These are phyloP conservation scores for Boletus pseudopeckii DNA, from an alignment of 768 basidiomycete species.

Conservation along the genomic window DNA sequence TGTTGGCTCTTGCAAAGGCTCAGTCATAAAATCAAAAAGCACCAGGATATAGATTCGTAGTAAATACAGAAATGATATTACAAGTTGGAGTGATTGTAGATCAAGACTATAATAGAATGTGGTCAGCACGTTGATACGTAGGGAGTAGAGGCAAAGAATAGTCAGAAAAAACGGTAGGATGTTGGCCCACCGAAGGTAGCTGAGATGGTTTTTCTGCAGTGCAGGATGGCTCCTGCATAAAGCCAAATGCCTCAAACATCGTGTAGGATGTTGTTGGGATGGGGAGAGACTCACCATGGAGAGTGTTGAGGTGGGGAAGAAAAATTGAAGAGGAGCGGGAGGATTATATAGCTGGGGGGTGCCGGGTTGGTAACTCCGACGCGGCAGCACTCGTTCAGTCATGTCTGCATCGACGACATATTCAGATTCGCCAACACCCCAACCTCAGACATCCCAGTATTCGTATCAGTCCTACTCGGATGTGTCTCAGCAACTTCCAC, in stretches of 20 bases:
- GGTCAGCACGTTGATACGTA: slow-evolving; percentile 7
- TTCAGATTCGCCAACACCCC: slow-evolving; percentile 33
- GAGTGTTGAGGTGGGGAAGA: neutral
- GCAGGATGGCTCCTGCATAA: slow-evolving; percentile 66
- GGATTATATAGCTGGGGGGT: slow-evolving; percentile 21
- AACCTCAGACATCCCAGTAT: slow-evolving; percentile 24
- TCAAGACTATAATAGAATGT: slow-evolving; percentile 25
- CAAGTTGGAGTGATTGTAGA: neutral
- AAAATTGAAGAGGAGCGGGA: neutral
- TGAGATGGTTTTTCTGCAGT: slow-evolving; percentile 84
- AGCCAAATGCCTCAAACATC: slow-evolving; percentile 97
- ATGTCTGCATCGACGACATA: slow-evolving; percentile 32
- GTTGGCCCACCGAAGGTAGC: slow-evolving; percentile 75
- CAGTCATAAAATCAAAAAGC: neutral
- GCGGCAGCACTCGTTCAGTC: slow-evolving; percentile 12
- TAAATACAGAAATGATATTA: neutral
- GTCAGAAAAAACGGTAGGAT: slow-evolving; percentile 47
- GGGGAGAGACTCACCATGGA: slow-evolving; percentile 20
- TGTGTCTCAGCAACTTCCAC: slow-evolving; percentile 20
- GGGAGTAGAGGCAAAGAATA: neutral
- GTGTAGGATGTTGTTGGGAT: slow-evolving; percentile 39
- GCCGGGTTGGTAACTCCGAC: slow-evolving; percentile 30
- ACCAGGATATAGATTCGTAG: neutral
- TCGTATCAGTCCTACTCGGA: slow-evolving; percentile 19
- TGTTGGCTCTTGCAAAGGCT: neutral